These are phyloP conservation scores for Coemansia javaensis DNA, from an alignment of 192 early-diverging fungal species.

Conservation along the genomic window DNA sequence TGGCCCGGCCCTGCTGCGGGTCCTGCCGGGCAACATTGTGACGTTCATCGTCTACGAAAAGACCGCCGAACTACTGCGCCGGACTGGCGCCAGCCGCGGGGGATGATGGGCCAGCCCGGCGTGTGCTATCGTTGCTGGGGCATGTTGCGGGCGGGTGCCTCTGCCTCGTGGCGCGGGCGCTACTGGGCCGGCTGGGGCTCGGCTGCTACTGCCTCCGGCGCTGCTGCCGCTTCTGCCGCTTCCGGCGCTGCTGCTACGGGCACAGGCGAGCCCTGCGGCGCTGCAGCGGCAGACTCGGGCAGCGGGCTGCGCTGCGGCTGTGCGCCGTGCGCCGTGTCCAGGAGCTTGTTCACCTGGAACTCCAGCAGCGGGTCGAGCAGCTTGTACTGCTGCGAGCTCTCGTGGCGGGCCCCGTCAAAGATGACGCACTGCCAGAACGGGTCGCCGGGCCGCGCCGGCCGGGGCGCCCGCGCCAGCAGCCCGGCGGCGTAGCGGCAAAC, in stretches of 20 bases:
- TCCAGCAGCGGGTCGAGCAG: constrained; percentile 47
- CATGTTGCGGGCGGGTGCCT: too few species aligned
- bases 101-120: neutral
- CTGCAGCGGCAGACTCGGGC: too few species aligned
- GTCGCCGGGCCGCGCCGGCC: constrained; percentile 4
- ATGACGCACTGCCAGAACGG: constrained; percentile 34
- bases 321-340: constrained; percentile 30
- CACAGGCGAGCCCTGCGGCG: too few species aligned
- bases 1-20: constrained; percentile 79
- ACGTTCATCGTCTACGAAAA: constrained; percentile 97
- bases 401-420: constrained; percentile 37
- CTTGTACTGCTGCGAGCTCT: constrained; percentile 46
- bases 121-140: too few species aligned
- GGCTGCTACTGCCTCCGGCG: too few species aligned
- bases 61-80: constrained; percentile 57
- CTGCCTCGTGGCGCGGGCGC: too few species aligned
- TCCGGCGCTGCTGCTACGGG: too few species aligned
- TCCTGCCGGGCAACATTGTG: constrained; percentile 88
- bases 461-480: neutral
- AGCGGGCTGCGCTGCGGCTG: constrained; percentile 1
- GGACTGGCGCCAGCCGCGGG: constrained; percentile 28
- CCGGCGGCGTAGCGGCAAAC: neutral
- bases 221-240: too few species aligned
- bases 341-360: constrained; percentile 41
- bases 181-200: too few species aligned